Percentiles rank a stretch among this genome's conserved stretches.
Conservation (phyloP, 73 alveolate species). For the Effrenium voratum region DNA sequence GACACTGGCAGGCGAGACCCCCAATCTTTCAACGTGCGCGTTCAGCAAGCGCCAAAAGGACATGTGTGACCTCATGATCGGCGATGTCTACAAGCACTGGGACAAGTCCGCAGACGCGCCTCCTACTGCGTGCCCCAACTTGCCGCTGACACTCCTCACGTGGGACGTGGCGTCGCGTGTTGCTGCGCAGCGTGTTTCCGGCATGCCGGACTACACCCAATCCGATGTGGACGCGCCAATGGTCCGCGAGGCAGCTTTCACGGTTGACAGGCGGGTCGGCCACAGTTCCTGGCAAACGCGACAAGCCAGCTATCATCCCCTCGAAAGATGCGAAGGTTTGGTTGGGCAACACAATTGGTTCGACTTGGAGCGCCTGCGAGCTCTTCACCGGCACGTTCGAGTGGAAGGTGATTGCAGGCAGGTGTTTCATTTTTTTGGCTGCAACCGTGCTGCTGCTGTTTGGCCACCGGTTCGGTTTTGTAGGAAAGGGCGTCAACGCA, state of each 20-base stretch:
- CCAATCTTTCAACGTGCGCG: neutral
- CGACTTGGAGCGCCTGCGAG: neutral
- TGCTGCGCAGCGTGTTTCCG: neutral
- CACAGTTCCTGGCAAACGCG: neutral
- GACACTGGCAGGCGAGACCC: neutral
- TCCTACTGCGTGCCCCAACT: neutral
- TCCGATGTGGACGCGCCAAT: too few relatives aligned
- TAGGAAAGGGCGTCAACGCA: too few relatives aligned
- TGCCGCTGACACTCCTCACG: neutral
- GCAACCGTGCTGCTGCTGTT: too few relatives aligned
- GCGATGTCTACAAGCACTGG: neutral
- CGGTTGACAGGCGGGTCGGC: too few relatives aligned
- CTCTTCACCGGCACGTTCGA: constrained; percentile 1
- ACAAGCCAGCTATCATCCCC: neutral
- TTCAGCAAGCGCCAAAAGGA: neutral
- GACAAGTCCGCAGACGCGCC: neutral
- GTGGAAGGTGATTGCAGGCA: neutral
- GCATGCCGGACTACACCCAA: too few relatives aligned
- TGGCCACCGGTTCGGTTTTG: too few relatives aligned
- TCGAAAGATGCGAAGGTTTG: neutral
- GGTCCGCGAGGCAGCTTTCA: too few relatives aligned
- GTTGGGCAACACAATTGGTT: neutral
- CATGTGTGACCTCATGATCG: neutral
- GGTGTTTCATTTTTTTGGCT: too few relatives aligned
- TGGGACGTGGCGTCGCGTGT: neutral